These are phyloP conservation scores for Blastocladiella britannica DNA, from an alignment of 192 early-diverging fungal species.

Conservation along the genomic window DNA sequence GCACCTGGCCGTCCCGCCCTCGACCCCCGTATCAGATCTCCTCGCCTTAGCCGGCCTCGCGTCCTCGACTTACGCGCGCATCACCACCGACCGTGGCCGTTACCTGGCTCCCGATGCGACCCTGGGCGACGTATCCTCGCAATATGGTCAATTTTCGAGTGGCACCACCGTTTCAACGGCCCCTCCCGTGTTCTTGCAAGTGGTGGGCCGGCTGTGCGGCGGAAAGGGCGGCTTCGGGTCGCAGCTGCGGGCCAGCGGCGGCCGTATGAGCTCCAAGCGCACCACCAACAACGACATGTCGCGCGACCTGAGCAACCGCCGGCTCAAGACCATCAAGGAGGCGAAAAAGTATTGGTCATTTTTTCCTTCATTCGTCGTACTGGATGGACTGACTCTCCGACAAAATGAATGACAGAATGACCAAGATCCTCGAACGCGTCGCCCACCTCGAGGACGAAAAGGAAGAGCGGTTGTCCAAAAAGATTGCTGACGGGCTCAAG, in stretches of 20 bases:
- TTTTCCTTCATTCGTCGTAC: background rate
- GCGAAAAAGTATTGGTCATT: constrained; percentile 43
- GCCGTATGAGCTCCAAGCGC: constrained; percentile 65
- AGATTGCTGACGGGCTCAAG: background rate
- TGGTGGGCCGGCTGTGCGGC: constrained; percentile 25
- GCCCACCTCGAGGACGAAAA: background rate
- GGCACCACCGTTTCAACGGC: too few species aligned
- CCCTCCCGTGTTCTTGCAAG: background rate
- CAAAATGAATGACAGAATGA: background rate
- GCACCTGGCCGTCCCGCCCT: too few species aligned
- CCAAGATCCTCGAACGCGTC: background rate
- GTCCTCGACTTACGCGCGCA: too few species aligned
- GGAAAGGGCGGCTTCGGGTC: constrained; percentile 97
- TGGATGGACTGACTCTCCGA: background rate
- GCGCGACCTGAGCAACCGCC: constrained; percentile 72
- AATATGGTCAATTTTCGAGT: too few species aligned
- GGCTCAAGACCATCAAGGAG: constrained; percentile 74
- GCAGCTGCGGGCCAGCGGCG: constrained; percentile 81
- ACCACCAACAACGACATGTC: constrained; percentile 83
- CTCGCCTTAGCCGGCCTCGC: too few species aligned
- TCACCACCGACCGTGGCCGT: too few species aligned
- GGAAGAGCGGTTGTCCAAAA: background rate
- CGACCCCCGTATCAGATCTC: too few species aligned
- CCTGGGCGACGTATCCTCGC: too few species aligned
- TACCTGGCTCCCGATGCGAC: too few species aligned